Base-by-base conservation (phyloP, 1,139 yeast species). In the Ogataea hybrid region DNA sequence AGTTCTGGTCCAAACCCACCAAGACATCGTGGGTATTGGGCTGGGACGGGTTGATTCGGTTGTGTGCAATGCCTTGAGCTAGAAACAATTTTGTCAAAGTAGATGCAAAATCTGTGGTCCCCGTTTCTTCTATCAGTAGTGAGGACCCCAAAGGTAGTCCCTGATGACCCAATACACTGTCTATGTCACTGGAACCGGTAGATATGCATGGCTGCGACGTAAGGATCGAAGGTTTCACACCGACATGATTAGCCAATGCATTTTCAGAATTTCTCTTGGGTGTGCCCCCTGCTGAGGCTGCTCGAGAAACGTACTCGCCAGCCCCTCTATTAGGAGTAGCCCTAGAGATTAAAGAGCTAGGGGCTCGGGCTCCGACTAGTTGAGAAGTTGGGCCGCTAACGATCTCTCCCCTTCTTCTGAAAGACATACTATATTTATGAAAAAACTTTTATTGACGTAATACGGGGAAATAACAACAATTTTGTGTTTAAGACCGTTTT, bases 101-200 rank as follows among this genome's bases (percentile, higher is more conserved):
- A n/a, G 89, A 75, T 3, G 85, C 74, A 59, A 89, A 92, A 58
- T 92, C 97, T 0, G 98, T 90, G 12, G 94, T 82, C 0, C 96
- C 95, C 11, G 79, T 75, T 59, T 92, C 98, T 59, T 88, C 92
- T 3, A 92, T 60, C 12, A 90, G 62, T 32, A 89, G 58, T 6
- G 86, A 73, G 11, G 73, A 64, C 0, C 96, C 96, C 14, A 87
- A 56, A 0, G 97, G 97, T 12, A 90, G 60, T 0, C 98, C 98
- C 47, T 79, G 87, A 61, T 92, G 97, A 1, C 77, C 77, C 42
- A 92, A 61, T 2, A 88, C 65, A 50, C 74, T 79, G 61, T 92
- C 97, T 28, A 92, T 63, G 57, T 86, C 92, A 5, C 71, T 59
- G 17, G 83, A 73, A 3, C 96, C 96, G 0, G 94, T 83, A 0